Evolutionary conservation across 495 filamentous ascomycete genomes (phyloP).

Genomic region (Friedmanniomyces simplex): DNA sequence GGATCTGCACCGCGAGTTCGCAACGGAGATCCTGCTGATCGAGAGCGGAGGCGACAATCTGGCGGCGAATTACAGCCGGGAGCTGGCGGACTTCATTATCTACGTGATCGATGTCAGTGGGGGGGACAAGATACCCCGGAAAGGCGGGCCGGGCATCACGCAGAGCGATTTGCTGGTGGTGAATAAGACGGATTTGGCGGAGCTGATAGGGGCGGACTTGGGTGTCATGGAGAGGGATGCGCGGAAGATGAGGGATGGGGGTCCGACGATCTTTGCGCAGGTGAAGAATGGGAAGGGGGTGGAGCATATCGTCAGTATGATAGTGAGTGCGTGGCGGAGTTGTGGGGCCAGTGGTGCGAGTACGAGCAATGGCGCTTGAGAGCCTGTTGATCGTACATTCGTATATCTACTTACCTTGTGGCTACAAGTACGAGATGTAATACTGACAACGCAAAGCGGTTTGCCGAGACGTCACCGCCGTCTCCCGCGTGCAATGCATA

Average conservation of each 20-base stretch:
- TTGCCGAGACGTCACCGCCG: too few relatives aligned
- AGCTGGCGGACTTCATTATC: conserved; percentile 92
- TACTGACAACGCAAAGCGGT: too few relatives aligned
- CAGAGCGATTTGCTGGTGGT: conserved; percentile 85
- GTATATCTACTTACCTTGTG: too few relatives aligned
- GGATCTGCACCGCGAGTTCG: conserved; percentile 66
- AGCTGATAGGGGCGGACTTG: conserved; percentile 83
- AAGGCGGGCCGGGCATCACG: conserved; percentile 94
- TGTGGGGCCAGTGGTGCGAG: conserved; percentile 25
- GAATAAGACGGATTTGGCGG: conserved; percentile 93
- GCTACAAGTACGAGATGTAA: too few relatives aligned
- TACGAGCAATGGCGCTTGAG: not conserved
- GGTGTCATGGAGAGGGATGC: conserved; percentile 92
- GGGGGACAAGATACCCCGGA: conserved; percentile 94
- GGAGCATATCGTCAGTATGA: conserved; percentile 74
- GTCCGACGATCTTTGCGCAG: conserved; percentile 92
- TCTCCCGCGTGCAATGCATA: too few relatives aligned
- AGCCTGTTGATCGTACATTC: too few relatives aligned
- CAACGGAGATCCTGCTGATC: conserved; percentile 70
- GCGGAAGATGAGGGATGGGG: conserved; percentile 82
- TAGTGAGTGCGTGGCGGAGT: conserved; percentile 84
- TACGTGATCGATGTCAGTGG: conserved; percentile 97
- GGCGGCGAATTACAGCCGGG: conserved; percentile 87
- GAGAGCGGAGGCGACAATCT: conserved; percentile 94
- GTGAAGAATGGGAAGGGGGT: conserved; percentile 86